Evolutionary conservation across 306 rosid species (phyloP).

Genomic region (Glycine latifolia): DNA sequence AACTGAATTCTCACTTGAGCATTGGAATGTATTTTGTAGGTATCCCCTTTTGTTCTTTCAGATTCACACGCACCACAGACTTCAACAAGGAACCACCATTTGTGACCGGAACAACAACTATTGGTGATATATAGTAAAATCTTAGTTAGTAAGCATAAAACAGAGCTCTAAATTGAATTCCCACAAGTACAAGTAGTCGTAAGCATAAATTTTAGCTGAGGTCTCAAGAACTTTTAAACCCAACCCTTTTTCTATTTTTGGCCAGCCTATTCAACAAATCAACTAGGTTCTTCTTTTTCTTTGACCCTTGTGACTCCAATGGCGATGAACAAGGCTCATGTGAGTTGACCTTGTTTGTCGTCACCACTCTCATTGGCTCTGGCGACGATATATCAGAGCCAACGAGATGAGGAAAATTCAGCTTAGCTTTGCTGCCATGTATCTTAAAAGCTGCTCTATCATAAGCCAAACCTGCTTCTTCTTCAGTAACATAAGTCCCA

Average conservation of each 20-base stretch:
- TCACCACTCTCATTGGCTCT: not conserved
- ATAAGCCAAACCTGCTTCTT: slow-evolving; percentile 66
- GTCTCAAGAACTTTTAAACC: not conserved
- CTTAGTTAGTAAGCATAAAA: no score
- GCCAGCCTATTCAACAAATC: slow-evolving; percentile 29
- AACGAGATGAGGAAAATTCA: slow-evolving; percentile 60
- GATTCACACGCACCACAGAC: no score
- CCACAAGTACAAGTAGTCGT: no score
- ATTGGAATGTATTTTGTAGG: no score
- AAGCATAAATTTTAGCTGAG: not conserved
- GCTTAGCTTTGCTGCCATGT: slow-evolving; percentile 63
- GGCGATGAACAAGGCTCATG: no score
- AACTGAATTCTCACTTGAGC: no score
- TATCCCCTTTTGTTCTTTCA: no score
- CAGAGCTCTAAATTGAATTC: no score
- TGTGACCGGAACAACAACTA: no score
- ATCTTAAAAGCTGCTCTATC: slow-evolving; percentile 65
- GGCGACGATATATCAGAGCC: not conserved
- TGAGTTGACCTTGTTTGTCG: not conserved
- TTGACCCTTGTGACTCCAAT: not conserved
- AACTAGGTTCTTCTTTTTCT: not conserved
- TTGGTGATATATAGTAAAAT: no score
- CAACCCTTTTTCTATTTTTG: not conserved
- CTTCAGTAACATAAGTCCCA: slow-evolving; percentile 60
- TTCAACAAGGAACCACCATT: no score